These are phyloP conservation scores for Gautieria morchelliformis DNA, from an alignment of 768 basidiomycete species.

Conservation along the genomic window DNA sequence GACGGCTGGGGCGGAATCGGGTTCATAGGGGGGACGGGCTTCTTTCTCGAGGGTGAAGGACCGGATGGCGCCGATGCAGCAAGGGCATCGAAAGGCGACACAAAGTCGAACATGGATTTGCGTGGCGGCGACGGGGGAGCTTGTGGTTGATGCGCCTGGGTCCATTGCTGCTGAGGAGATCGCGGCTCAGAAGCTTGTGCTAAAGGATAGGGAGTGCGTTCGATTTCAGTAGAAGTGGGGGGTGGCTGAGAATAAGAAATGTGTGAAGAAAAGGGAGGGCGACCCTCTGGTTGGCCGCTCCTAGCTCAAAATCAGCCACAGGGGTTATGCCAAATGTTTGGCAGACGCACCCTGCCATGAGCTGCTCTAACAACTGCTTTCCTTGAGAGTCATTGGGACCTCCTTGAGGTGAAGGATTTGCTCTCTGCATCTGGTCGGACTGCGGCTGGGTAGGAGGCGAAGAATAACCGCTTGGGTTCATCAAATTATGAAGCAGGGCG, in stretches of 20 bases:
- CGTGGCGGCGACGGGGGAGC: conserved; percentile 54
- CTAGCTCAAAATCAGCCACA: conserved; percentile 2
- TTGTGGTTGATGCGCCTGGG: conserved; percentile 23
- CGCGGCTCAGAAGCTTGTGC: conserved; percentile 7
- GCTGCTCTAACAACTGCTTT: conserved; percentile 67
- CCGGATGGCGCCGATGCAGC: conserved; percentile 22
- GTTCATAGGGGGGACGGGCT: conserved; percentile 42
- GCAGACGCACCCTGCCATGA: conserved; percentile 66
- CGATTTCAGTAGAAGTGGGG: conserved; percentile 11
- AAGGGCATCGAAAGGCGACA: conserved; percentile 77
- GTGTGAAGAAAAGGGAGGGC: conserved; percentile 17
- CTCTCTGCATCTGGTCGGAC: conserved; percentile 54
- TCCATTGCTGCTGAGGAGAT: conserved; percentile 7
- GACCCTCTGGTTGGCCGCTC: conserved; percentile 18
- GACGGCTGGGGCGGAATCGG: conserved; percentile 14
- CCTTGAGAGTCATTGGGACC: conserved; percentile 50
- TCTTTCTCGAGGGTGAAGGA: conserved; percentile 41
- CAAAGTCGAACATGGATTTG: conserved; percentile 79
- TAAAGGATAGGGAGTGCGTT: conserved; percentile 13
- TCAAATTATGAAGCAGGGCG: conserved; percentile 40
- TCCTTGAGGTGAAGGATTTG: conserved; percentile 46
- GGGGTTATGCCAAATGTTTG: not conserved
- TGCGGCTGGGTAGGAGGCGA: conserved; percentile 60
- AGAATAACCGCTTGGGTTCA: conserved; percentile 22
- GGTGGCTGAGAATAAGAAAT: conserved; percentile 16